A percentile compares a stretch with the other conserved stretches of the same genome.
These are phyloP conservation scores for Colletotrichum tanaceti DNA, from an alignment of 2,329 filamentous ascomycete species.

Conservation along the genomic window DNA sequence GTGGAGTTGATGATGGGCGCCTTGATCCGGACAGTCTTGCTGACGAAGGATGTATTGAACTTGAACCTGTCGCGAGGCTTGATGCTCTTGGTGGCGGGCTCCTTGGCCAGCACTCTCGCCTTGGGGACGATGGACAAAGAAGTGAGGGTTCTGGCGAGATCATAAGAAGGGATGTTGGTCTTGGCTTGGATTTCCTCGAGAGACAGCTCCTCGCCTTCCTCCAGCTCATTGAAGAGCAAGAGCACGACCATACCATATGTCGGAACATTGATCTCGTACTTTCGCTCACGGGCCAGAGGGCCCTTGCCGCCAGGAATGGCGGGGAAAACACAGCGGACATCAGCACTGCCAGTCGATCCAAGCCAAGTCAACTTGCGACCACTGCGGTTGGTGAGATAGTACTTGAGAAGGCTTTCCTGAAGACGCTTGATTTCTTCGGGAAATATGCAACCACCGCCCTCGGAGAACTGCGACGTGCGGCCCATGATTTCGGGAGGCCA, in stretches of 20 bases:
- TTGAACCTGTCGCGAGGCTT: conserved; percentile 81
- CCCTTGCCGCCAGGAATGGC: conserved; percentile 76
- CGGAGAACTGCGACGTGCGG: conserved; percentile 62
- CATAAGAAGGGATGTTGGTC: conserved; percentile 80
- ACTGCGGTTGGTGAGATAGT: conserved; percentile 87
- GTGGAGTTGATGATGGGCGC: conserved; percentile 84
- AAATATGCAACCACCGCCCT: conserved; percentile 72
- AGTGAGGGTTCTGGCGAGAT: conserved; percentile 82
- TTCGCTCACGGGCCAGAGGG: conserved; percentile 70
- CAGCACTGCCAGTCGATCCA: conserved; percentile 78
- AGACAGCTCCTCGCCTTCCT: conserved; percentile 60
- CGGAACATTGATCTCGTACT: conserved; percentile 91
- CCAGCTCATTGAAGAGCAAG: conserved; percentile 86
- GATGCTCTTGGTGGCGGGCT: conserved; percentile 81
- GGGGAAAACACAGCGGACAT: conserved; percentile 84
- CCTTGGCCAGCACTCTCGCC: conserved; percentile 82
- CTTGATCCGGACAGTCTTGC: conserved; percentile 88
- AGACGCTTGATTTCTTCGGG: conserved; percentile 79
- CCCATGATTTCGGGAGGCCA: conserved; percentile 95
- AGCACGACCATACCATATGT: conserved; percentile 94
- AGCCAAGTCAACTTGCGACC: conserved; percentile 91
- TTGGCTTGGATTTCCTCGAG: conserved; percentile 84
- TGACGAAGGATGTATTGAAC: conserved; percentile 85
- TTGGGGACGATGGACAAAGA: conserved; percentile 87
- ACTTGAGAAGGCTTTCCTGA: conserved; percentile 87